These are phyloP conservation scores for Plectosphaerella sp. DNA, from an alignment of 2,329 filamentous ascomycete species.

Conservation along the genomic window DNA sequence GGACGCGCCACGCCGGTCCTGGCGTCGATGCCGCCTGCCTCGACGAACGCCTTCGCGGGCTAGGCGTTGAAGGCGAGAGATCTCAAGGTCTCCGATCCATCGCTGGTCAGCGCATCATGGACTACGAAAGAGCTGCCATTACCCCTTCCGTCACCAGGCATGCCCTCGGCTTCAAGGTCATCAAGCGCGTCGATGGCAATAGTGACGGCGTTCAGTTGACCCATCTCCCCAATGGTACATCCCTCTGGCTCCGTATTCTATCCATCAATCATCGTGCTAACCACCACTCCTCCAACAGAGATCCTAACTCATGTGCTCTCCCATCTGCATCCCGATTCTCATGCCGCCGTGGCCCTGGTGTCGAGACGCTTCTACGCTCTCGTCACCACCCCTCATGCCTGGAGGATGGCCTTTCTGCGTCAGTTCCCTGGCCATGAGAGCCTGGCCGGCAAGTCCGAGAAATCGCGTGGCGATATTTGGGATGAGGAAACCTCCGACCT, in stretches of 20 bases:
- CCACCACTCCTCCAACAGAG: conserved; percentile 49
- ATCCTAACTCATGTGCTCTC: conserved; percentile 88
- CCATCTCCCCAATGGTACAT: conserved; percentile 78
- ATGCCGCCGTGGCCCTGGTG: conserved; percentile 78
- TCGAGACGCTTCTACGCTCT: conserved; percentile 83
- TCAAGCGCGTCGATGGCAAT: conserved; percentile 37
- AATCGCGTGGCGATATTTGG: conserved; percentile 31
- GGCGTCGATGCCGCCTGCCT: conserved; percentile 38
- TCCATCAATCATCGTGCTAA: conserved; percentile 8
- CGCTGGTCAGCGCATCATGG: conserved; percentile 50
- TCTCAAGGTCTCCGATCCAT: conserved; percentile 5
- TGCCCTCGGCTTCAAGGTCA: conserved; percentile 50
- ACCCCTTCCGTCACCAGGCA: conserved; percentile 41
- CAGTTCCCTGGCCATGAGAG: conserved; percentile 77
- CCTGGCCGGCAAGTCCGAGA: conserved; percentile 30
- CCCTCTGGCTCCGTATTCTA: background rate
- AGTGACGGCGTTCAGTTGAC: conserved; percentile 38
- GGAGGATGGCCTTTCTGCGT: conserved; percentile 87
- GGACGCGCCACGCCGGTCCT: conserved; percentile 3
- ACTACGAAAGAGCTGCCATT: conserved; percentile 55
- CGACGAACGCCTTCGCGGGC: conserved; percentile 45
- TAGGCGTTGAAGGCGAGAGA: conserved; percentile 36
- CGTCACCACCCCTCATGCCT: conserved; percentile 87
- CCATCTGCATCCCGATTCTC: conserved; percentile 79
- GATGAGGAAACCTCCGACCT: conserved; percentile 44